A percentile compares a stretch with the other conserved stretches of the same genome.
Evolutionary conservation across 1,284 basidiomycete species (phyloP).

Genomic region (Chondrostereum purpureum): DNA sequence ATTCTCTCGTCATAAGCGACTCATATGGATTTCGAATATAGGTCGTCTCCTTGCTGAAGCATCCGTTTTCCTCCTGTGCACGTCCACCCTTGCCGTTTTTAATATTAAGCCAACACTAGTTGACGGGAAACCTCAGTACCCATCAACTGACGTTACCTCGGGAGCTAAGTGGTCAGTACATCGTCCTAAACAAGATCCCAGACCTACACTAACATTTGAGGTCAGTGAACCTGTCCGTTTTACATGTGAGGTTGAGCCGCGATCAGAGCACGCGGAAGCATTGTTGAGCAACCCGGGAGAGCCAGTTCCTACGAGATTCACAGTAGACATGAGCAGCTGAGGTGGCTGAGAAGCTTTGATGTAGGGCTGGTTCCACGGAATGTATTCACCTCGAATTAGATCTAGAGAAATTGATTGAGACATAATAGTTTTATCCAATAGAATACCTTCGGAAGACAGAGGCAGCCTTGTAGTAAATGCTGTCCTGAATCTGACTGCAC

Average conservation of each 20-base stretch:
- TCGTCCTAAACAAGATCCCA: no score
- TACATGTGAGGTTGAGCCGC: no score
- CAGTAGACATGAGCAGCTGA: not conserved
- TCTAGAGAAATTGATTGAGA: not conserved
- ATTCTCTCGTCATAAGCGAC: no score
- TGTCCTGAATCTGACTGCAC: no score
- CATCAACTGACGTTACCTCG: not conserved
- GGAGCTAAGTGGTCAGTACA: not conserved
- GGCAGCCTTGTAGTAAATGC: no score
- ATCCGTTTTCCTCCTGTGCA: no score
- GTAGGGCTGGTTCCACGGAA: not conserved
- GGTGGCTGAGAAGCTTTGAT: not conserved
- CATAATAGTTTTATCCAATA: not conserved
- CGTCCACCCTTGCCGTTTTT: not conserved
- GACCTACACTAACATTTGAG: no score
- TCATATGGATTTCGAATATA: no score
- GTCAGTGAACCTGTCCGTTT: no score
- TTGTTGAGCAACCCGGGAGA: not conserved
- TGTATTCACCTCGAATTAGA: not conserved
- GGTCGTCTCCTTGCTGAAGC: not conserved
- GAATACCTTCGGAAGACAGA: not conserved
- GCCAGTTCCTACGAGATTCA: not conserved
- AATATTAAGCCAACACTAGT: not conserved
- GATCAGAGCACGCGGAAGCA: not conserved
- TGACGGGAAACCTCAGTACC: not conserved